Evolutionary conservation across 2,329 filamentous ascomycete genomes (phyloP), one percentile per base, ranked within the genome.

Genomic region (Penicillium fuscoglaucum): DNA sequence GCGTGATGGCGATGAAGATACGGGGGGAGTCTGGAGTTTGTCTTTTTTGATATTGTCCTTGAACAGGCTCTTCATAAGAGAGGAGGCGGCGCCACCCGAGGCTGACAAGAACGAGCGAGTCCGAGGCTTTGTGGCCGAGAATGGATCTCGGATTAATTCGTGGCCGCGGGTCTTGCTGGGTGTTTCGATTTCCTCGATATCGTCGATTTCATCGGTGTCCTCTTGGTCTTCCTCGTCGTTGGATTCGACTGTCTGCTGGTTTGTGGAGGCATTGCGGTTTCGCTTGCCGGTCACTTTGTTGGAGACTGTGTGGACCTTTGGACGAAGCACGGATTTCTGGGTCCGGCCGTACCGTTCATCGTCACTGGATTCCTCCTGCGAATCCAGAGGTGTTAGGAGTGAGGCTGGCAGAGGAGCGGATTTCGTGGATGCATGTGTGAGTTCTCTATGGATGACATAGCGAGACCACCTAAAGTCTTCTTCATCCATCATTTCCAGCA

Each of bases 261-360:
- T 60, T 29, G 61, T 58, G 17, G 61, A 65, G 41, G 65, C 59
- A 47, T 72, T 73, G 52, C 75, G 68, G 24, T 75, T 75, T 40
- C 76, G 73, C 61, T 79, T 79, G 40, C 76, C 76, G 24, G 72
- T 74, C 44, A 73, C 68, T 58, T 77, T 78, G 2, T 70, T 69
- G 12, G 78, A 78, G 19, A 74, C 63, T 4, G 72, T 68, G 52
- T 67, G 71, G n/a, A 69, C 55, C 52, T 77, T 79, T 1, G 78
- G 78, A 7, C 78, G 76, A 13, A 80, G 69, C 3, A 80, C 74
- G 2, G 78, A 80, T 64, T 78, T 79, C 54, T 72, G 72, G 35
- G 72, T 70, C 54, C 74, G 67, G 33, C 70, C 66, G 58, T 73
- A 68, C 7, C 66, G 67, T 33, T 72, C 70, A 41, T 76, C 67